Base-by-base conservation (phyloP, 2,329 filamentous ascomycete genomes). In the Fusarium devonianum region DNA sequence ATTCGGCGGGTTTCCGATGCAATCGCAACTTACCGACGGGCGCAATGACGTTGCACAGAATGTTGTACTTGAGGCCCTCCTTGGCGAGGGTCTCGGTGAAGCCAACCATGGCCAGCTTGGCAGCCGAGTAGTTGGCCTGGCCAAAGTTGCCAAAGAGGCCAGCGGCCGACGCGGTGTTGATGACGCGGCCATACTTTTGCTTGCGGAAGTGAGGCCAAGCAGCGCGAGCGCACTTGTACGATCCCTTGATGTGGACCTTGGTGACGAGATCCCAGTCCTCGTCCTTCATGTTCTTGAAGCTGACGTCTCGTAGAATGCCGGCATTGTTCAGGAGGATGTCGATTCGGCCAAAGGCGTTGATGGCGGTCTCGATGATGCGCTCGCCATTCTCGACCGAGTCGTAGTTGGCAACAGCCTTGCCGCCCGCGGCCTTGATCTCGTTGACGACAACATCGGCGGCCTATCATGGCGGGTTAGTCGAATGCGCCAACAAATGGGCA, bases 251-350 rank as follows among this genome's bases (percentile, higher is more conserved):
- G 75, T 99, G 93, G 49, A 97, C 93, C 71, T 86, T 88, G 75
- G 93, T 90, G 71, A 97, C 89, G 63, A 97, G 78, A 71, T 99
- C 93, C 94, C 94, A 99, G 74, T 99, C 94, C 70, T 88, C 77
- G 73, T 99, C 94, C 73, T 88, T 94, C 84, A 97, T 95, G 78
- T 97, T 97, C 84, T 96, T 96, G 80, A 99, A 97, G 82, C 90
- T 93, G 70, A 97, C 74, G 77, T 97, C 92, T 54, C 93, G 88
- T 53, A 96, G 82, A 69, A 97, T 97, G 69, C 94, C 93, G 54
- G 94, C 94, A 71, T 97, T 99, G 83, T 99, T 99, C 76, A 99
- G 88, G 66, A 99, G 86, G 59, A 99, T 79, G 73, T 99, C 93
- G 74, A 99, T 84, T 67, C 93, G 90, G 63, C 93, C 90, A 69